Evolutionary conservation across 148 eudicot species (phyloP).

Genomic region (Cornus florida): DNA sequence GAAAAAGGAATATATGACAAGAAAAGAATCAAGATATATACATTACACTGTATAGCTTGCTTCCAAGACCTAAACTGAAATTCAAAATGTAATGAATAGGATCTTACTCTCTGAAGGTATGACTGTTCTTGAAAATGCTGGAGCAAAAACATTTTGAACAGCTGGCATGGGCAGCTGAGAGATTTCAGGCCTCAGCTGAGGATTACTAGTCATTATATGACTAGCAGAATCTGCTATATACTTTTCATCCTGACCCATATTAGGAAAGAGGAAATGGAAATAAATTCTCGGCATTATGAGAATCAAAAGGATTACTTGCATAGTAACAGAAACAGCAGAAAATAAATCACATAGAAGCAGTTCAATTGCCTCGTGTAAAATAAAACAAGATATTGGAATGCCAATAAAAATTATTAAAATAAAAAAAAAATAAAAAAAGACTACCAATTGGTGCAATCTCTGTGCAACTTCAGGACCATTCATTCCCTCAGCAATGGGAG

Average conservation of each 20-base stretch:
- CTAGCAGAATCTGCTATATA: conserved; percentile 31
- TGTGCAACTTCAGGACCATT: conserved; percentile 77
- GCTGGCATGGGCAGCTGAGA: conserved; percentile 41
- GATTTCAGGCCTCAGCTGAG: conserved; percentile 49
- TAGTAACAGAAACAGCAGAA: neutral
- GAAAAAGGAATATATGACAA: conserved; percentile 1
- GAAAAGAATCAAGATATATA: conserved; percentile 7
- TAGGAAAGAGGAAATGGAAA: neutral
- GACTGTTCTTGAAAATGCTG: conserved; percentile 32
- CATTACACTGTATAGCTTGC: conserved; percentile 2
- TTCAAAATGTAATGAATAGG: conserved; percentile 9
- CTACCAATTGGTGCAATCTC: conserved; percentile 44
- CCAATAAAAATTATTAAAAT: neutral
- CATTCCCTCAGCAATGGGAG: conserved; percentile 66
- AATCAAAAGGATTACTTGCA: neutral
- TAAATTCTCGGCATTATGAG: neutral
- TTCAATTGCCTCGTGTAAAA: neutral
- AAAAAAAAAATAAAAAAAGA: neutral
- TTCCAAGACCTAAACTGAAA: neutral
- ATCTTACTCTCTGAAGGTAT: conserved; percentile 65
- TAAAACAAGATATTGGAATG: neutral
- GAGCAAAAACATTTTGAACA: conserved; percentile 45
- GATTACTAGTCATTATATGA: conserved; percentile 35
- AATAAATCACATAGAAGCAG: neutral
- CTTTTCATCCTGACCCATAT: conserved; percentile 50